Evolutionary conservation across 2,329 filamentous ascomycete species (phyloP), one percentile per base, ranked within the genome.

Genomic region (Alternaria gansuensis): DNA sequence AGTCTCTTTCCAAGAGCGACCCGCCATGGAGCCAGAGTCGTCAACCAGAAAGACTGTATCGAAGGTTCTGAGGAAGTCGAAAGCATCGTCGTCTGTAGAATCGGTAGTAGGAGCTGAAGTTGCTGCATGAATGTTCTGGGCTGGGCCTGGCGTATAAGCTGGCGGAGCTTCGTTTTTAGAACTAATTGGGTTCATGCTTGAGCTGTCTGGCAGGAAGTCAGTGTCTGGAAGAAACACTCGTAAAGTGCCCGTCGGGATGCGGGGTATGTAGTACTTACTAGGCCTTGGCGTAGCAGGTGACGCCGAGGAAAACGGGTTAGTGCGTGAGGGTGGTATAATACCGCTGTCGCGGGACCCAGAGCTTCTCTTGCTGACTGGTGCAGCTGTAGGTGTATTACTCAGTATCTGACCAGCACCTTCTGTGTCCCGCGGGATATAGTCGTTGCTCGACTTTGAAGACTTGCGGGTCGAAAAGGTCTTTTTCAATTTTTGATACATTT

Each of bases 1-100:
- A 0, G 91, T 91, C 76, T 97, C 91, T 11, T 80, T 77, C 94
- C 94, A 98, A 23, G 84, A 85, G n/a, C 80, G 73, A 14, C 90
- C 91, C 1, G 82, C 81, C 94, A 98, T 98, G 68, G 90, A 93
- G 5, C 87, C 87, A n/a, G 89, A 93, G 80, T 98, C 94, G 74
- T 98, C 94, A 72, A 98, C 92, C 1, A 98, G 79, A 75, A 98
- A 93, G 55, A 94, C 80, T 31, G 93, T 97, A 79, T 98, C 92
- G 74, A 97, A 97, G 14, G 83, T 83, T 40, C 79, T 76, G 5
- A 98, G 87, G 74, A 96, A 96, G 2, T 87, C 84, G 73, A 91
- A 95, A 2, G 83, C 85, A 68, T 92, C 89, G 24, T 59, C 33
- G 29, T 66, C 63, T 8, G 75, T 59, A 8, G 64, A 48, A 41